Evolutionary conservation across 495 filamentous ascomycete species (phyloP).

Genomic region (Neurospora sp.): DNA sequence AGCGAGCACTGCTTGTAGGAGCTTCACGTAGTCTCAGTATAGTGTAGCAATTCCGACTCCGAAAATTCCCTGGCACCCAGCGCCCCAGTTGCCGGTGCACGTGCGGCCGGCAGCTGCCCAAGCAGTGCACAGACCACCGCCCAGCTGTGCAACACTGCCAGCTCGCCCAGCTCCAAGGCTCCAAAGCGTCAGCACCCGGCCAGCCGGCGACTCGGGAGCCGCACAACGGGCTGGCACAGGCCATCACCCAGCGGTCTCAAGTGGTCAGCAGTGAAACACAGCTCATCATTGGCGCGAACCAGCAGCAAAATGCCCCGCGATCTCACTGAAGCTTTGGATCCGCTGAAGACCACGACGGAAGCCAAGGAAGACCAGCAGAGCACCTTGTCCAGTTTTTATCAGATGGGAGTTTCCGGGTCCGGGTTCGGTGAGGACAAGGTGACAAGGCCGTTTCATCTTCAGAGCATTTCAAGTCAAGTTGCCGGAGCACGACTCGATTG

Average conservation of each 20-base stretch:
- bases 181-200: background rate
- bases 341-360: background rate
- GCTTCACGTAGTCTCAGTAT: conserved; percentile 5
- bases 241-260: background rate
- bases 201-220: no score
- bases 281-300: background rate
- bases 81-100: background rate
- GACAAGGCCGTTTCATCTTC: background rate
- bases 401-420: background rate
- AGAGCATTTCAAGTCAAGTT: background rate
- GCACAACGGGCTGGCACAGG: background rate
- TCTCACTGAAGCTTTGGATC: background rate
- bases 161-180: background rate
- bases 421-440: background rate
- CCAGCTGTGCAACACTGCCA: background rate
- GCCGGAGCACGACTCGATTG: background rate
- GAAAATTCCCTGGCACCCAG: conserved; percentile 27
- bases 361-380: background rate
- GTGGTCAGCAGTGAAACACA: background rate
- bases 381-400: background rate
- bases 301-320: background rate
- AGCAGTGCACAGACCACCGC: background rate
- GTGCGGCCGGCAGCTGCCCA: background rate
- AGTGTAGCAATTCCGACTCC: conserved; percentile 10
- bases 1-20: conserved; percentile 7